Conservation (phyloP, 2,329 filamentous ascomycete species). For the Coleophoma crateriformis region DNA sequence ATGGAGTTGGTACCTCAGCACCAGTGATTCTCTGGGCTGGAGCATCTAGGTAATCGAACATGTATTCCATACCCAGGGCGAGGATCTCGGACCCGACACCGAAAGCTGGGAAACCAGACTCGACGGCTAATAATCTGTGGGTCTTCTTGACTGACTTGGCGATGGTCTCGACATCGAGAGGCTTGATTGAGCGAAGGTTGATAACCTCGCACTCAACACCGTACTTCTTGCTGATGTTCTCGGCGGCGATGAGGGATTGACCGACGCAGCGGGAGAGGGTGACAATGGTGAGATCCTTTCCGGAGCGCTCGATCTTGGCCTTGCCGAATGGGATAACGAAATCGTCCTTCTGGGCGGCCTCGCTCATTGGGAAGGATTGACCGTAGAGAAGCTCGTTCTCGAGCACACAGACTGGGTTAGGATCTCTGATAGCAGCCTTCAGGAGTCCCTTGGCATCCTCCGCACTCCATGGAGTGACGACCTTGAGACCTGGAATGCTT, state of each 20-base stretch:
- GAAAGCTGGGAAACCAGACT: slow-evolving; percentile 94
- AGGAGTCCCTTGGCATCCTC: slow-evolving; percentile 98
- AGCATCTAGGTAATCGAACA: slow-evolving; percentile 93
- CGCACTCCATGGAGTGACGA: slow-evolving; percentile 90
- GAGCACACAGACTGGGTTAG: slow-evolving; percentile 89
- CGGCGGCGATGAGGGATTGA: slow-evolving; percentile 81
- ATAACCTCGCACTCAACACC: slow-evolving; percentile 94
- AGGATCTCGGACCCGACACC: slow-evolving; percentile 91
- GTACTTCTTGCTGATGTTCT: slow-evolving; percentile 92
- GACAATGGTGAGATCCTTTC: slow-evolving; percentile 95
- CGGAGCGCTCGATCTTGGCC: slow-evolving; percentile 95
- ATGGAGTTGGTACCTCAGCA: slow-evolving; percentile 95
- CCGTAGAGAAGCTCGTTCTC: slow-evolving; percentile 92
- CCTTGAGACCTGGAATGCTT: slow-evolving; percentile 95
- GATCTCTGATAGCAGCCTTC: slow-evolving; percentile 96
- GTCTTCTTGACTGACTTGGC: slow-evolving; percentile 99
- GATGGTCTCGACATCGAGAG: slow-evolving; percentile 90
- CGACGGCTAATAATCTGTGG: slow-evolving; percentile 80
- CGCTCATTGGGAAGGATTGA: slow-evolving; percentile 93
- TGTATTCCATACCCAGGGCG: slow-evolving; percentile 94
- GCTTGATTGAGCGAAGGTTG: slow-evolving; percentile 97
- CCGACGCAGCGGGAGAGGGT: slow-evolving; percentile 93
- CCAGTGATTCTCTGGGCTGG: slow-evolving; percentile 92
- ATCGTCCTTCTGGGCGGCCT: slow-evolving; percentile 90
- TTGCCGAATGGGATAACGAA: slow-evolving; percentile 98